Conservation (phyloP, 495 filamentous ascomycete species). For the Penicillium tannophilum region DNA sequence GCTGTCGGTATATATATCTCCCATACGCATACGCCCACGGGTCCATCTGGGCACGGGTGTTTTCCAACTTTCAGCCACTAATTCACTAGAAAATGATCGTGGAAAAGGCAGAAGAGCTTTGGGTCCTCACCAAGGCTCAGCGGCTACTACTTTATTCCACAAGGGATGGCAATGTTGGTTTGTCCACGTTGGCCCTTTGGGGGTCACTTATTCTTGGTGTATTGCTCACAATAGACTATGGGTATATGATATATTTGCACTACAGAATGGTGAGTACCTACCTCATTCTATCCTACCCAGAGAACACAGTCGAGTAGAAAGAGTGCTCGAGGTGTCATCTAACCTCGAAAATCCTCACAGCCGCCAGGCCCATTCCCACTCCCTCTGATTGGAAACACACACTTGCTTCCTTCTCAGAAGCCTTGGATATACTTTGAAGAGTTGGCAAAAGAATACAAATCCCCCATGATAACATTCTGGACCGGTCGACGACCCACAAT, state of each 20-base stretch:
- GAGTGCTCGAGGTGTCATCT: background rate
- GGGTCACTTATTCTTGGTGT: background rate
- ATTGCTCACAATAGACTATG: conserved; percentile 14
- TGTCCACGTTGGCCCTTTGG: background rate
- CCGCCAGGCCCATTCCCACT: conserved; percentile 54
- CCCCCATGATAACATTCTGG: conserved; percentile 57
- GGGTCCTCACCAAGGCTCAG: conserved; percentile 7
- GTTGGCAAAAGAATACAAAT: conserved; percentile 50
- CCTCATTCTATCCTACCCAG: background rate
- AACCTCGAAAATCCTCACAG: conserved; percentile 17
- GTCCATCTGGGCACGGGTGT: background rate
- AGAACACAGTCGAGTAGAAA: background rate
- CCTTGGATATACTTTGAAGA: conserved; percentile 67
- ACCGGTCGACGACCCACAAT: conserved; percentile 64
- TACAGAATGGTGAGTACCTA: conserved; percentile 13
- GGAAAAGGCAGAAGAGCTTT: conserved; percentile 15
- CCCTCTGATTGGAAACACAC: conserved; percentile 56
- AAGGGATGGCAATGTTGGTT: background rate
- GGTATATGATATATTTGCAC: conserved; percentile 19
- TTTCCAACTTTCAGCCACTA: background rate
- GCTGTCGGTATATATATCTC: background rate
- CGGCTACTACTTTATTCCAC: background rate
- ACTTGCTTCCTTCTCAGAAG: conserved; percentile 58
- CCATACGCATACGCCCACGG: background rate
- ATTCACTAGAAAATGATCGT: conserved; percentile 9